These are phyloP conservation scores for Kuraishia ogatae DNA, from an alignment of 805 yeast genomes.

Conservation along the genomic window DNA sequence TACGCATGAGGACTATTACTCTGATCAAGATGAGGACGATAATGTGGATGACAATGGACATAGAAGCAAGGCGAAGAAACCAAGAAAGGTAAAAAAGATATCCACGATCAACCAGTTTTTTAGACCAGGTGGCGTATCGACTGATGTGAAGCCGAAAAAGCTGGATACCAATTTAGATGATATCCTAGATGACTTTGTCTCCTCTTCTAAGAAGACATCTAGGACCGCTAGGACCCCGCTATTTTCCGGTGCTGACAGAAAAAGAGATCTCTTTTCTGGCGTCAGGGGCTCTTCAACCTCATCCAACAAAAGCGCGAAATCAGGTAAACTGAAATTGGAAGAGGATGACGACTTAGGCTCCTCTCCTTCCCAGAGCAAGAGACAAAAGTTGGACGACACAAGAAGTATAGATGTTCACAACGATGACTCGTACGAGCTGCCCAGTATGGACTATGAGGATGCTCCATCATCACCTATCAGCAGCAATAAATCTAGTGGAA, in stretches of 20 bases:
- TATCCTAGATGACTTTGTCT: constrained; percentile 49
- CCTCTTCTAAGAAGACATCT: constrained; percentile 7
- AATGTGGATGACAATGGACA: constrained; percentile 14
- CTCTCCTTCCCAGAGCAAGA: neutral
- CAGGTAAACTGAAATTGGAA: neutral
- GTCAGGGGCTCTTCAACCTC: neutral
- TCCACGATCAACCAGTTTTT: constrained; percentile 38
- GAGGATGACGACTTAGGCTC: neutral
- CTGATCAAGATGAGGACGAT: constrained; percentile 42
- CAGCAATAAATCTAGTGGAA: neutral
- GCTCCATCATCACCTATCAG: constrained; percentile 24
- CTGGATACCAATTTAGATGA: constrained; percentile 55
- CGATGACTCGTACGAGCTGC: constrained; percentile 7
- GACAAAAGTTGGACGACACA: constrained; percentile 1
- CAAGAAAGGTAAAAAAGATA: constrained; percentile 22
- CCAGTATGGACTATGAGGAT: constrained; percentile 8
- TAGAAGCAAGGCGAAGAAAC: constrained; percentile 21
- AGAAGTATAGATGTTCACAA: constrained; percentile 1
- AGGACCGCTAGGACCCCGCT: neutral
- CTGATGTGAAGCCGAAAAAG: constrained; percentile 21
- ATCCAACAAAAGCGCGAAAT: neutral
- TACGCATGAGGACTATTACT: constrained; percentile 39
- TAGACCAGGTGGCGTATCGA: constrained; percentile 27
- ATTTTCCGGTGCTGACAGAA: neutral
- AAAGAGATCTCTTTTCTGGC: constrained; percentile 1